Evolutionary conservation across 2,329 filamentous ascomycete species (phyloP), one percentile per base, ranked within the genome.

Genomic region (Leptoxyphium fumago): DNA sequence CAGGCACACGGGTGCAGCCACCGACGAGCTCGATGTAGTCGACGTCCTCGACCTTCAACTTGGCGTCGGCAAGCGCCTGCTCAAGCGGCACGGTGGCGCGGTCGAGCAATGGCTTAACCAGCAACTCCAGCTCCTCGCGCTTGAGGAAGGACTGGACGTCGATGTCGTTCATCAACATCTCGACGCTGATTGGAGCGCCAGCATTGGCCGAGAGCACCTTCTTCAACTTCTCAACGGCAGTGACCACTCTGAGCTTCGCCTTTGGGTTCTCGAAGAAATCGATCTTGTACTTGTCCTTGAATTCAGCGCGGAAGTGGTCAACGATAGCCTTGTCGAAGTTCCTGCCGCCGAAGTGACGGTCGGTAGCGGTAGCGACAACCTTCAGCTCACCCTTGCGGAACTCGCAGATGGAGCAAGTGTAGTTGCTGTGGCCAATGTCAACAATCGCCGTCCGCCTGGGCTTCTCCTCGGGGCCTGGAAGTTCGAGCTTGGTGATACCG

Each of bases 81-180:
- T 96, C 86, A 2, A 98, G 71, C 45, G 88, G 87, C 42, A 66
- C 61, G 43, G 79, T 78, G 48, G 78, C 75, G 53, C 84, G 80
- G 55, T 75, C 73, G 30, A 98, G 73, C 43, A 96, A 73, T 39
- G 88, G 86, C 70, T 85, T 78, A 50, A 95, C 78, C 64, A 98
- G 79, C 50, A 82, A 79, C 72, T 98, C 91, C 46, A 98, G 79
- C 62, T 96, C 89, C 61, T 94, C 84, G 51, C 91, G 83, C 64
- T 89, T 95, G 60, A 98, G 75, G 75, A 94, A 82, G 48, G 82
- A 73, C 43, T 77, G 78, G 32, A 94, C 91, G 63, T 98, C 91
- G 49, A 94, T 72, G 63, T 98, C 91, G 67, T 96, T 93, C 88
- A 98, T 96, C 55, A 98, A 73, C 30, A 88, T 95, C 72, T 98